Evolutionary conservation across 805 yeast genomes (phyloP), one percentile per base, ranked within the genome.

Genomic region (Isabelozyma heimii): DNA sequence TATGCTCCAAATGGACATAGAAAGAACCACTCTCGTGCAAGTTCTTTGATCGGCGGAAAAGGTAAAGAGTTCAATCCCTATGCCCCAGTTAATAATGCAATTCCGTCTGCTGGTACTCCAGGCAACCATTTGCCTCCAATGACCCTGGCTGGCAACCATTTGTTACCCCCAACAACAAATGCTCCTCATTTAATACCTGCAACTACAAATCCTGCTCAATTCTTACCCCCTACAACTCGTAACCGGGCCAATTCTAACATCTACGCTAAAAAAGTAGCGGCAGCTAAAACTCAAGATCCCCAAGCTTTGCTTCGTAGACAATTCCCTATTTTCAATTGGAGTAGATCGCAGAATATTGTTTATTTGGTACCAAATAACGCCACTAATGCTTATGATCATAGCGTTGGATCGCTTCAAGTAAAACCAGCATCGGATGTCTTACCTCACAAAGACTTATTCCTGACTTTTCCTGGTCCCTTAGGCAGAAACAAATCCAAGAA

Each of bases 281-380:
- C 54, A 33, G 64, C 54, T 46, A 65, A 59, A 40, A 53, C 73
- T 7, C 66, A 69, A 28, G 78, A 83, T 51, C 86, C 88, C 7
- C 79, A 78, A 45, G 79, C 82, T 20, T 63, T 85, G 45, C 65
- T 75, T 20, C 66, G 70, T 43, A 74, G 87, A 47, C 96, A 88
- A 60, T 87, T 86, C 66, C 96, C 97, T 0, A 61, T 90, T 33
- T 86, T 89, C 61, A 74, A 78, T 49, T 90, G 94, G 87, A 64
- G 70, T 45, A 51, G 54, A 27, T 63, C 73, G 1, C 63, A 60
- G 27, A 62, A 59, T n/a, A 63, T 63, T 3, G 66, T 58, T 1
- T 47, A 50, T 16, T 57, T 72, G 45, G 54, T 67, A 14, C 74
- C 75, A 6, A 49, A 47, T n/a, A 47, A 48, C 10, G 46, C 53